Percentiles rank a stretch among this genome's conserved stretches.
Evolutionary conservation across 202 grass and related monocot genomes (phyloP).

Genomic region (Musa balbisiana): DNA sequence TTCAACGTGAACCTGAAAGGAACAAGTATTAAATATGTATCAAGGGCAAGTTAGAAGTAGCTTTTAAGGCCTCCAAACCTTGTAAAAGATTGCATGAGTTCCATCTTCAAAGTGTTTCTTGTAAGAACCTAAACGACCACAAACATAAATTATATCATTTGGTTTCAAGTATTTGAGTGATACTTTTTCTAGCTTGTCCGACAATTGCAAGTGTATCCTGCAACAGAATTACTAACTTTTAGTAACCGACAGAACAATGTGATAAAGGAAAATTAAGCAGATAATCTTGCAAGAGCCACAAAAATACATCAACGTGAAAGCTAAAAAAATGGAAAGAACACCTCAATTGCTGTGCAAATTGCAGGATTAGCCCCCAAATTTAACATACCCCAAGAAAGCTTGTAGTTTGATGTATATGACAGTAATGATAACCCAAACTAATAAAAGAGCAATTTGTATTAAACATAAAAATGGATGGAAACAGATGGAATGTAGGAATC

Average conservation of each 20-base stretch:
- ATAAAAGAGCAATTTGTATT: neutral
- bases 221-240: slow-evolving; percentile 17
- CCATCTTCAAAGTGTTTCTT: slow-evolving; percentile 32
- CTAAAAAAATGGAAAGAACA: neutral
- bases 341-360: neutral
- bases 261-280: neutral
- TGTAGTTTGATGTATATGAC: neutral
- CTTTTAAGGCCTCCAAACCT: slow-evolving; percentile 29
- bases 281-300: neutral
- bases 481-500: no score
- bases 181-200: slow-evolving; percentile 34
- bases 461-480: neutral
- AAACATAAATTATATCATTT: slow-evolving; percentile 59
- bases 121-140: slow-evolving; percentile 40
- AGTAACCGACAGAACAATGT: neutral
- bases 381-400: neutral
- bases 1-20: slow-evolving; percentile 39
- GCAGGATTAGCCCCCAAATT: neutral
- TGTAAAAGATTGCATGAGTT: slow-evolving; percentile 26
- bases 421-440: neutral
- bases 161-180: slow-evolving; percentile 49
- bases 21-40: neutral
- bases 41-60: no score
- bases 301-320: neutral
- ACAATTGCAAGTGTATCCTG: slow-evolving; percentile 45